Base-by-base conservation (phyloP, 257 asterid species). In the Rauvolfia tetraphylla region DNA sequence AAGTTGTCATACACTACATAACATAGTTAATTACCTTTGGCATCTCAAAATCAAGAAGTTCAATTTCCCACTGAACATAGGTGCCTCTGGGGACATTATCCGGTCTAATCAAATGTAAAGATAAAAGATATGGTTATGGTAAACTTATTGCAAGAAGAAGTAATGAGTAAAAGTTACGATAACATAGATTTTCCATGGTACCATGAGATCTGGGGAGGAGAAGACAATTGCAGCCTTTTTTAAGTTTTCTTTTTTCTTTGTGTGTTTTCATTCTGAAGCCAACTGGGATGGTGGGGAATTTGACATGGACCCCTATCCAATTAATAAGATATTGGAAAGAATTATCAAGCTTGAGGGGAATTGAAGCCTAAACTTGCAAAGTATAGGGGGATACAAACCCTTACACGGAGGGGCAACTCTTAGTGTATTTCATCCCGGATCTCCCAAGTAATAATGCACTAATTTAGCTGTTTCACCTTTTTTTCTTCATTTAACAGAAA, bases 41-140 rank as follows among this genome's bases (percentile, higher is more conserved):
- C 83, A 84, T 90, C 85, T 93, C 96, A 83, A 93, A 95, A 84
- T 92, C 97, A 84, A 95, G 94, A 80, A 95, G 98, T 84, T 95
- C 99, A 73, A 95, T 93, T 85, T 93, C 99, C 98, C 98, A 95
- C 68, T 89, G 93, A 78, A 95, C 65, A 76, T 83, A 72, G 75
- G 98, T 90, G 73, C 98, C 97, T 83, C 83, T 75, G 68, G 99
- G 98, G 83, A 95, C 98, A 72, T 83, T 88, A 77, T 86, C 88
- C 42, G 96, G 98, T 86, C 99, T 93, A 82, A 82, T 73, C 27
- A 80, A 61, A 76, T 79, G 25, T 54, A 71, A 41, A 48, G 41
- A 58, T 51, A 59, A 83, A 20, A 56, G 42, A 49, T 27, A 25
- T 0, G 31, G 29, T 69, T n/a, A 48, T n/a, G 72, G 13, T n/a